These are phyloP conservation scores for Mycothermus thermophilus DNA, from an alignment of 495 filamentous ascomycete species.

Conservation along the genomic window DNA sequence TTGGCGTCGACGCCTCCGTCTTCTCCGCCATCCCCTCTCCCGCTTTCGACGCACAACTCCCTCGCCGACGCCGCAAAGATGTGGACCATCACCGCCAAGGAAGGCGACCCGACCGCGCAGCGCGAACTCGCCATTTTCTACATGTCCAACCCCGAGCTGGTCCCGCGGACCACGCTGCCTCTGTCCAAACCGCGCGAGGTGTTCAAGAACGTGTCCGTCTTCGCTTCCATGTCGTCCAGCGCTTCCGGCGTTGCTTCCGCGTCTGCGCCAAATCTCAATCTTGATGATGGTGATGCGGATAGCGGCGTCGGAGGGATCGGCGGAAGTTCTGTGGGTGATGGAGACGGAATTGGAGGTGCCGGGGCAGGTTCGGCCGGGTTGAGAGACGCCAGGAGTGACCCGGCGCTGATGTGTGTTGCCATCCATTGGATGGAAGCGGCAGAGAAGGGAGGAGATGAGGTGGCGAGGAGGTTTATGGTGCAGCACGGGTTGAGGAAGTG, in stretches of 20 bases:
- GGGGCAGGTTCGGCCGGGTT: constrained; percentile 15
- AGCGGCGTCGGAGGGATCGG: background rate
- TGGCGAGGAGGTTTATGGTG: constrained; percentile 73
- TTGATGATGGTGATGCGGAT: constrained; percentile 4
- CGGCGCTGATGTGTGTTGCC: constrained; percentile 86
- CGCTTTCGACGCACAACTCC: constrained; percentile 38
- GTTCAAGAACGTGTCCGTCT: too few relatives aligned
- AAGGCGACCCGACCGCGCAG: constrained; percentile 84
- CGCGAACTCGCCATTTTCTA: constrained; percentile 91
- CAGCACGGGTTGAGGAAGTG: constrained; percentile 36
- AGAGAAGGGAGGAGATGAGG: constrained; percentile 69
- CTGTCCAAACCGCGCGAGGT: constrained; percentile 76
- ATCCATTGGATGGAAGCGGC: constrained; percentile 98
- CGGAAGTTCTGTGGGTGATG: background rate
- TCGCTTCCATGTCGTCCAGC: too few relatives aligned
- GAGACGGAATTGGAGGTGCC: constrained; percentile 5
- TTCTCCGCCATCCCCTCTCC: constrained; percentile 26
- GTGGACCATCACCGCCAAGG: constrained; percentile 90
- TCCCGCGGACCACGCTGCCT: constrained; percentile 72
- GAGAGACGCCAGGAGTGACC: constrained; percentile 55
- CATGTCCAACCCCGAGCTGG: constrained; percentile 78
- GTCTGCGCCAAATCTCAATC: too few relatives aligned
- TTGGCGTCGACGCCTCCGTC: constrained; percentile 9
- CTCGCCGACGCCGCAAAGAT: constrained; percentile 81
- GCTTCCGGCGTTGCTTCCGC: too few relatives aligned